phyloP scores from a whole-genome alignment of 1,139 yeast genomes.

The Arxiozyma heterogenica region DNA sequence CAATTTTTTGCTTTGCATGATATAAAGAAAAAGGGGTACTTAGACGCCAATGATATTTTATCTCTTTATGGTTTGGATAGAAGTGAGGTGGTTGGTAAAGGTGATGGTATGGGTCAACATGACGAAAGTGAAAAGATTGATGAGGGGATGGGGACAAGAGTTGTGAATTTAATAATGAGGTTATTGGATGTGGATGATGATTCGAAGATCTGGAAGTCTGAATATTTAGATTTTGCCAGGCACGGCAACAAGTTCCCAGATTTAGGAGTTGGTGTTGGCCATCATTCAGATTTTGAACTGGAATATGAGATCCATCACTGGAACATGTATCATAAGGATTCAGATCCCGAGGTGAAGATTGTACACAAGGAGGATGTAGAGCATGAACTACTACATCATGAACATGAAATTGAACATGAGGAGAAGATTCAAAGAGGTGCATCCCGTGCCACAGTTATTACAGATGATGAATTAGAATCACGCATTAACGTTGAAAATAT shows the following conservation, averaged over 20 bases:
- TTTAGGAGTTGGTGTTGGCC: slow-evolving; percentile 93
- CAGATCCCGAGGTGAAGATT: slow-evolving; percentile 71
- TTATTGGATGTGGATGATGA: slow-evolving; percentile 63
- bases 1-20: slow-evolving; percentile 82
- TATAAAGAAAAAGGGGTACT: slow-evolving; percentile 41
- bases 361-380: slow-evolving; percentile 86
- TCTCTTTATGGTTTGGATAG: slow-evolving; percentile 72
- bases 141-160: slow-evolving; percentile 48
- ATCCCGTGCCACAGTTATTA: slow-evolving; percentile 33
- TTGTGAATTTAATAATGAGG: slow-evolving; percentile 45
- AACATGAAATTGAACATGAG: slow-evolving; percentile 77
- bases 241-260: slow-evolving; percentile 78
- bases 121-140: slow-evolving; percentile 52
- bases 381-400: slow-evolving; percentile 81
- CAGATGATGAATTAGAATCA: slow-evolving; percentile 34
- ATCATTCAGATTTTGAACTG: slow-evolving; percentile 86
- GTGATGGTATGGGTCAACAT: slow-evolving; percentile 82
- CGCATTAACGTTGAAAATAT: slow-evolving; percentile 31
- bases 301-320: slow-evolving; percentile 95
- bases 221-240: slow-evolving; percentile 57
- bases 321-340: slow-evolving; percentile 71
- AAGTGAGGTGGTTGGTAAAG: slow-evolving; percentile 71
- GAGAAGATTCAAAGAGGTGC: slow-evolving; percentile 39
- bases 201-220: slow-evolving; percentile 54
- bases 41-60: slow-evolving; percentile 60